Base-by-base conservation (phyloP, 2,329 filamentous ascomycete species). In the Colletotrichum magnum region DNA sequence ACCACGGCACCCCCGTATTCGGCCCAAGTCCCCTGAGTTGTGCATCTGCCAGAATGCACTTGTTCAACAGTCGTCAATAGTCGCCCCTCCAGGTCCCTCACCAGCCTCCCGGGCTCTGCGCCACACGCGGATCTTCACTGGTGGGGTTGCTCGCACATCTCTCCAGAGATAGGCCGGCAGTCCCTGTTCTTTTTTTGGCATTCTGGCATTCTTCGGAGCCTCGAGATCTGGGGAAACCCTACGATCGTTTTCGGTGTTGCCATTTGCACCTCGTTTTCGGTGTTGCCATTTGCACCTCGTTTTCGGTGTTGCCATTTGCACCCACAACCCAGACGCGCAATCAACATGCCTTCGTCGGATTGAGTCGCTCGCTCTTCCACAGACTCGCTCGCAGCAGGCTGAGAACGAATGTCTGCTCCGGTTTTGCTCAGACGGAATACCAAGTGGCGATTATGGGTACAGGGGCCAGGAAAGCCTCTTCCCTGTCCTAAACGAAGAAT, bases 181-280 rank as follows among this genome's bases (percentile, higher is more conserved):
- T 54, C 58, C 58, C 28, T 70, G 66, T 71, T 71, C 69, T 71
- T 70, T 71, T 71, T 71, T 71, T 71, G 61, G 61, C 39, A 18
- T 56, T 18, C 32, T 36, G 32, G 18, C 10, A 28, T 45, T 61
- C 58, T 48, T 51, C 59, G 51, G 65, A 67, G 47, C 39, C 24
- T 67, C 48, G 63, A 69, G 63, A 68, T 63, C 64, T 64, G 68
- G 68, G 68, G 68, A 70, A 70, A 58, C 52, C 57, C 47, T 68
- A 58, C 39, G 52, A 48, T 48, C 15, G 45, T 28, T 64, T 54
- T 47, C 32, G 58, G 39, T 53, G 28, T 58, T 52, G 18, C 18
- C 18, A 18, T 18, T 18, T 18, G 18, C 18, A 18, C 18, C 18
- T 48, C 15, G 47, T 28, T 64, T 54, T 47, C 39, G 57, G 36